Evolutionary conservation across 257 asterid genomes (phyloP).

Genomic region (Solanum sejunctum): DNA sequence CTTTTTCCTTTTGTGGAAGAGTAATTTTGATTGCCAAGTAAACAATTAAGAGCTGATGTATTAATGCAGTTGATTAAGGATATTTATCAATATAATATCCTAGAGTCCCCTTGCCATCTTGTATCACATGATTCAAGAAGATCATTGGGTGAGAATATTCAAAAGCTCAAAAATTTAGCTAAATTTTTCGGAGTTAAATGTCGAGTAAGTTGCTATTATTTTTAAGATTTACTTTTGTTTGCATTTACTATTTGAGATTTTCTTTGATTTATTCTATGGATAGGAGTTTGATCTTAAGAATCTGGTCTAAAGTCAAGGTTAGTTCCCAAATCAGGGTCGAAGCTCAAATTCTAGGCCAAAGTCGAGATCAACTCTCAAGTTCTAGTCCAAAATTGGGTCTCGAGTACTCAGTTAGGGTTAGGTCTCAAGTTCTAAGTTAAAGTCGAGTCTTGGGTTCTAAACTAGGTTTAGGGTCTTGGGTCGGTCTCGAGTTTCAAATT

Average conservation of each 20-base stretch:
- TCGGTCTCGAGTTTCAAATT: background rate
- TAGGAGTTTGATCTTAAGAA: background rate
- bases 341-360: too few relatives aligned
- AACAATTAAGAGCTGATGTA: background rate
- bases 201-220: background rate
- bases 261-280: background rate
- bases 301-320: background rate
- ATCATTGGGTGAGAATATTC: background rate
- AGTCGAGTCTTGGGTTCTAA: too few relatives aligned
- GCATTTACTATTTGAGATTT: background rate
- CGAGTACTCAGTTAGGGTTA: too few relatives aligned
- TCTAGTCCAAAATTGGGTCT: too few relatives aligned
- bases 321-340: too few relatives aligned
- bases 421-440: too few relatives aligned
- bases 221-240: background rate
- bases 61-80: background rate
- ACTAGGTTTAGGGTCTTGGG: background rate
- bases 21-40: background rate
- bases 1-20: background rate
- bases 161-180: background rate
- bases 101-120: background rate
- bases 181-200: background rate
- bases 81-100: background rate
- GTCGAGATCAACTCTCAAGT: too few relatives aligned
- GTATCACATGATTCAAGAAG: background rate